Conservation (phyloP, 306 rosid genomes). For the Vigna reflexopilosa region DNA sequence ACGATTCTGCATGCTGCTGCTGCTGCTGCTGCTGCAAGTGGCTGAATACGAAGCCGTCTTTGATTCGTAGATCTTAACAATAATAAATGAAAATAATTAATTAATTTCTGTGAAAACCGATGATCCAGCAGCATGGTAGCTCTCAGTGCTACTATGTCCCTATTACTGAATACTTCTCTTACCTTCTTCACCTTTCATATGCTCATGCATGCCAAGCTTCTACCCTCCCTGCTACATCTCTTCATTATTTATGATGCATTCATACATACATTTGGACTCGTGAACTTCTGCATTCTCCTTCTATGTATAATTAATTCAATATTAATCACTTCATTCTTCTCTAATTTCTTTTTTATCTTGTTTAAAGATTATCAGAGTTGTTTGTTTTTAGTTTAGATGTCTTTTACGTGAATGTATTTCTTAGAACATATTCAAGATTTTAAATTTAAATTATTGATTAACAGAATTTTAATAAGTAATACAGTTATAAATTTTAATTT, state of each 20-base stretch:
- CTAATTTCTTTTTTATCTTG: too few species aligned
- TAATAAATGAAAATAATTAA: neutral
- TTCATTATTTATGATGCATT: conserved; percentile 17
- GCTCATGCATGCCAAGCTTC: conserved; percentile 22
- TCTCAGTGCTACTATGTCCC: conserved; percentile 35
- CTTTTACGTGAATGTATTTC: too few species aligned
- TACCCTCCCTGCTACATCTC: conserved; percentile 1
- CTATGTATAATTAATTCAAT: neutral
- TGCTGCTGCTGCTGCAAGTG: neutral
- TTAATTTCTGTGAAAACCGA: neutral
- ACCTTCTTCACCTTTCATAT: neutral
- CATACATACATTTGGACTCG: neutral
- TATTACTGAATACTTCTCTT: conserved; percentile 14
- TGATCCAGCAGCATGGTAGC: conserved; percentile 37
- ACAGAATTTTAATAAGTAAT: too few species aligned
- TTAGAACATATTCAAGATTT: too few species aligned
- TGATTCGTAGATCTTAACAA: neutral
- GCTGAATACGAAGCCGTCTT: conserved; percentile 28
- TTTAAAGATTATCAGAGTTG: too few species aligned
- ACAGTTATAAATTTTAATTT: too few species aligned
- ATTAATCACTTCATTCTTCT: too few species aligned
- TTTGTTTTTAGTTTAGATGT: too few species aligned
- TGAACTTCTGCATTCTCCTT: neutral
- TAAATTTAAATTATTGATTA: too few species aligned
- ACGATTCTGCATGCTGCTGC: neutral